Evolutionary conservation across 805 yeast genomes (phyloP).

Genomic region (Nakazawaea wickerhamii): DNA sequence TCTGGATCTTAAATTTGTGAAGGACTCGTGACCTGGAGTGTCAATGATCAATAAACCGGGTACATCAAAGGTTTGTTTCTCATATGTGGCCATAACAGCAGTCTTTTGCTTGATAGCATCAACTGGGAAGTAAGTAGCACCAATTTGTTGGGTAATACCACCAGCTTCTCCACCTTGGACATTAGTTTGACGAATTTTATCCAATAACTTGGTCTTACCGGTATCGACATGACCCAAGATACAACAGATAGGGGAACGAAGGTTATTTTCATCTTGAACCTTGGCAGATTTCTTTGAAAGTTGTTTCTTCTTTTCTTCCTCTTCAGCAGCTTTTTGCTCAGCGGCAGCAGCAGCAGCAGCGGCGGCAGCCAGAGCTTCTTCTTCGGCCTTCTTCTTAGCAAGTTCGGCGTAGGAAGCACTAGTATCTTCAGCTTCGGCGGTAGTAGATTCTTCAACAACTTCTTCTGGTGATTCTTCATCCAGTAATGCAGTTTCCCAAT

Average conservation of each 20-base stretch:
- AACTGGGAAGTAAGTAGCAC: constrained; percentile 99
- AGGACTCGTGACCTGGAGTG: constrained; percentile 99
- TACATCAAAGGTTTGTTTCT: constrained; percentile 82
- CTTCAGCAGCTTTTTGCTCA: constrained; percentile 14
- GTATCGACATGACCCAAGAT: constrained; percentile 99
- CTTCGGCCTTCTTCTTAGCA: constrained; percentile 24
- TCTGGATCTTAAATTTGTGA: constrained; percentile 94
- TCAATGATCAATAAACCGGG: constrained; percentile 97
- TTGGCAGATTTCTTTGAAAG: constrained; percentile 24
- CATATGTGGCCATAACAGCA: constrained; percentile 81
- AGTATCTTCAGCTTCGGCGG: constrained; percentile 21
- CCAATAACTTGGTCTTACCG: constrained; percentile 96
- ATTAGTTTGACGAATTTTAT: constrained; percentile 96
- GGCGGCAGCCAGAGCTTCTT: constrained; percentile 21
- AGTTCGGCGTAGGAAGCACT: no score
- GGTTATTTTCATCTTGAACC: constrained; percentile 42
- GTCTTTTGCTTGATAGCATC: constrained; percentile 90
- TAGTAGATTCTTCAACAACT: constrained; percentile 23
- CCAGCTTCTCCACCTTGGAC: constrained; percentile 99
- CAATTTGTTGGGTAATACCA: constrained; percentile 99
- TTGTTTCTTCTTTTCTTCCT: constrained; percentile 16
- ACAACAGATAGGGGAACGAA: constrained; percentile 99
- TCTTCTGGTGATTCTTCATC: constrained; percentile 29
- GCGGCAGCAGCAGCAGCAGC: constrained; percentile 20
- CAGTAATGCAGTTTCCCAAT: constrained; percentile 40